Conservation (phyloP, 1,284 basidiomycete genomes). For the Xerocomus amazonicus region DNA sequence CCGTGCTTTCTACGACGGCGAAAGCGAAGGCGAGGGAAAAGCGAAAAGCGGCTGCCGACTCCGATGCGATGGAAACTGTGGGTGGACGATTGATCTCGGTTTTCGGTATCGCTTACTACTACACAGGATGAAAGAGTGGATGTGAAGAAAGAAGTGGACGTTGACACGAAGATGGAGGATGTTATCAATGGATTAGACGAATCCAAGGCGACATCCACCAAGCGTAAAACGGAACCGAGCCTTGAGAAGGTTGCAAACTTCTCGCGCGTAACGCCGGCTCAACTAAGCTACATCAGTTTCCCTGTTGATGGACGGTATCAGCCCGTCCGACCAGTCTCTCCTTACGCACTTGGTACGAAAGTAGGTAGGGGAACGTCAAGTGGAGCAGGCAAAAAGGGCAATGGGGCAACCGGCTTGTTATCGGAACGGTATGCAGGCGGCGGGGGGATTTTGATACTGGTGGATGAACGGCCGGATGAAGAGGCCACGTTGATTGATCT, state of each 20-base stretch:
- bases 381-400: conserved; percentile 28
- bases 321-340: conserved; percentile 83
- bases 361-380: conserved; percentile 33
- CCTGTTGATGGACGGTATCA: conserved; percentile 77
- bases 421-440: conserved; percentile 69
- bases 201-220: conserved; percentile 41
- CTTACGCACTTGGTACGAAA: conserved; percentile 40
- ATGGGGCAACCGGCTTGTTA: conserved; percentile 23
- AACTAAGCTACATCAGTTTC: conserved; percentile 84
- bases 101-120: conserved; percentile 3
- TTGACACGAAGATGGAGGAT: conserved; percentile 72
- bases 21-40: conserved; percentile 91
- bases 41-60: conserved; percentile 78
- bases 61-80: conserved; percentile 80
- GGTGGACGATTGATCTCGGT: conserved; percentile 23
- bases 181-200: conserved; percentile 54
- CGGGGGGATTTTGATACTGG: conserved; percentile 80
- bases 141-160: conserved; percentile 60
- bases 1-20: conserved; percentile 92
- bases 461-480: conserved; percentile 65
- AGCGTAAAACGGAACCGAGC: conserved; percentile 70
- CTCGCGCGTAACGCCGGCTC: conserved; percentile 89
- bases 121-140: conserved; percentile 53
- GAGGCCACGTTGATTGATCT: conserved; percentile 74
- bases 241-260: conserved; percentile 84